phyloP scores from a whole-genome alignment of 495 filamentous ascomycete species.

The Trichoderma asperelloides region DNA sequence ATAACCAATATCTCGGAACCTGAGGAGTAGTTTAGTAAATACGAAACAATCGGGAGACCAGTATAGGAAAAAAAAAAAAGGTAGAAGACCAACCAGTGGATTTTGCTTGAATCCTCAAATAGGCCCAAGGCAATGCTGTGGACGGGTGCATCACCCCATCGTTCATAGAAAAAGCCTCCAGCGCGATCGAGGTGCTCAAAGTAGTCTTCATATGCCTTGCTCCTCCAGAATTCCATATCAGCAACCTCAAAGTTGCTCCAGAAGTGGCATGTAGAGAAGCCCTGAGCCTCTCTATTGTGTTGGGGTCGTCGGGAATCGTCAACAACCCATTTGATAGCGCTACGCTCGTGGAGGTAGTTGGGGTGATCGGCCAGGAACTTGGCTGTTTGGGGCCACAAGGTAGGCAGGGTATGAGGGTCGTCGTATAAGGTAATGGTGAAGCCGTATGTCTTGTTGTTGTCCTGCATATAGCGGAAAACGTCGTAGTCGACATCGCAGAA shows the following conservation, averaged over 20 bases:
- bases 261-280: slow-evolving; percentile 99
- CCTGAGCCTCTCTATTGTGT: slow-evolving; percentile 69
- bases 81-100: slow-evolving; percentile 73
- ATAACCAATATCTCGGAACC: slow-evolving; percentile 99
- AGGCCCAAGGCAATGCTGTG: slow-evolving; percentile 91
- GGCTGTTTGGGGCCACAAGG: slow-evolving; percentile 89
- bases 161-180: slow-evolving; percentile 97
- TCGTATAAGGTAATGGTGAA: slow-evolving; percentile 99
- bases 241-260: slow-evolving; percentile 99
- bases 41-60: neutral
- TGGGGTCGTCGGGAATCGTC: slow-evolving; percentile 70
- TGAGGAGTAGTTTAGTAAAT: slow-evolving; percentile 25
- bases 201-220: slow-evolving; percentile 85
- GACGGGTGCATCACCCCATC: slow-evolving; percentile 98
- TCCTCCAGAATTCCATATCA: slow-evolving; percentile 90
- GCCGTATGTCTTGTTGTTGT: slow-evolving; percentile 96
- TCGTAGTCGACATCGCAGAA: slow-evolving; percentile 99
- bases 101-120: slow-evolving; percentile 81
- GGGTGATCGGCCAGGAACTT: slow-evolving; percentile 83
- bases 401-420: slow-evolving; percentile 70
- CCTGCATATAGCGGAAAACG: slow-evolving; percentile 95
- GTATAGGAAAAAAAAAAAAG: neutral
- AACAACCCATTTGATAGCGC: slow-evolving; percentile 78
- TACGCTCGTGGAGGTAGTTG: slow-evolving; percentile 71
- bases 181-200: slow-evolving; percentile 92